Conservation (phyloP, 345 rosid genomes). For the Citrus australasica region DNA sequence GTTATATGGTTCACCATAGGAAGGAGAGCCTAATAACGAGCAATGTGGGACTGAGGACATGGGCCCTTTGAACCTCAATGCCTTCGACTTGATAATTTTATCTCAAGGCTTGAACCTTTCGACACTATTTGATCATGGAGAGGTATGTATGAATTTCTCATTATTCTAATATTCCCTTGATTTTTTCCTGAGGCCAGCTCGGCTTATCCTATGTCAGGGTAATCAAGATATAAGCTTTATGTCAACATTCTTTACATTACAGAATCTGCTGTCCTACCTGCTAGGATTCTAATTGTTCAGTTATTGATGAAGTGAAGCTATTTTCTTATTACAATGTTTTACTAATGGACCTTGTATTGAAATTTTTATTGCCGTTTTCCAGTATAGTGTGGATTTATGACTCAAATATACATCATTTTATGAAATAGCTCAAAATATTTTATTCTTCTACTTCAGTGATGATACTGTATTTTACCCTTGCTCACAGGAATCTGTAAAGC, state of each 20-base stretch:
- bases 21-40: conserved; percentile 44
- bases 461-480: conserved; percentile 2
- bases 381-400: not conserved
- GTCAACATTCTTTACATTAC: not conserved
- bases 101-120: conserved; percentile 97
- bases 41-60: conserved; percentile 48
- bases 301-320: not conserved
- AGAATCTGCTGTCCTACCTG: not conserved
- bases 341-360: not conserved
- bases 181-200: conserved; percentile 7
- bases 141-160: conserved; percentile 56
- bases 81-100: conserved; percentile 84
- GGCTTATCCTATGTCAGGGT: not conserved
- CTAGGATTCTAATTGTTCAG: not conserved
- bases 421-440: not conserved
- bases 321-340: not conserved
- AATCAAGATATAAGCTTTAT: not conserved
- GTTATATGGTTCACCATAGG: conserved; percentile 39
- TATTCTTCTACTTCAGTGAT: not conserved
- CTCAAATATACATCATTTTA: not conserved
- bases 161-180: not conserved
- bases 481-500: conserved; percentile 69
- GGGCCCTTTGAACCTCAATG: conserved; percentile 86
- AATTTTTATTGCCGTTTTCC: not conserved
- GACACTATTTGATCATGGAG: conserved; percentile 81